Conservation (phyloP, 331 rosid genomes). For the Quercus phellos region DNA sequence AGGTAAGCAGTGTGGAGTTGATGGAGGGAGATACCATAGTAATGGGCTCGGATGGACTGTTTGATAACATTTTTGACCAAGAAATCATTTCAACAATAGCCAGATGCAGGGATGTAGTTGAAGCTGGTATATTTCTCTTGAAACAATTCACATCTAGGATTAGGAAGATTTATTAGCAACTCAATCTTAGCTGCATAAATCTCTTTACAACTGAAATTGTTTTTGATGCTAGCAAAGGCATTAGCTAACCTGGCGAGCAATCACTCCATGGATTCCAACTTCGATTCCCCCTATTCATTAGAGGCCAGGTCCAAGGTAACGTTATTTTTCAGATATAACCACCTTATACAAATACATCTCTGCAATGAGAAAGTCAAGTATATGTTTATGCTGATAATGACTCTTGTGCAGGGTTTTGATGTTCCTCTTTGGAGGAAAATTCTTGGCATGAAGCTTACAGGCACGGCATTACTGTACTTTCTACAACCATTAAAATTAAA, state of each 20-base stretch:
- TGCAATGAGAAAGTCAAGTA: neutral
- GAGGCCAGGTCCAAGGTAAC: conserved; percentile 83
- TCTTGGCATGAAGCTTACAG: conserved; percentile 84
- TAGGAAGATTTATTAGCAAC: neutral
- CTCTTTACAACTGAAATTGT: conserved; percentile 21
- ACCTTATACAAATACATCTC: neutral
- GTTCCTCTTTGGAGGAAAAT: conserved; percentile 86
- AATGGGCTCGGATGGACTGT: conserved; percentile 84
- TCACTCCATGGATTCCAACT: conserved; percentile 70
- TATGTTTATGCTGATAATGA: neutral
- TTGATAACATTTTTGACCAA: conserved; percentile 68
- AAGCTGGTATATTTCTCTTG: conserved; percentile 58
- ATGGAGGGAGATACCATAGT: conserved; percentile 69
- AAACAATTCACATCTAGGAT: neutral
- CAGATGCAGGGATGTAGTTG: conserved; percentile 48
- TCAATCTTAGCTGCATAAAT: neutral
- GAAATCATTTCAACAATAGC: conserved; percentile 49
- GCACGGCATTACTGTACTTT: conserved; percentile 20
- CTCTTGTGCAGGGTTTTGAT: conserved; percentile 59
- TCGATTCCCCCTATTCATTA: conserved; percentile 85
- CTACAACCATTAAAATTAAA: no score
- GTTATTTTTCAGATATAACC: neutral
- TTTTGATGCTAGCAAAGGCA: conserved; percentile 77
- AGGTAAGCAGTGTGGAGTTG: conserved; percentile 65
- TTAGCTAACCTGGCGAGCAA: conserved; percentile 76